These are phyloP conservation scores for Termitomyces bulborhizus DNA, from an alignment of 768 basidiomycete genomes.

Conservation along the genomic window DNA sequence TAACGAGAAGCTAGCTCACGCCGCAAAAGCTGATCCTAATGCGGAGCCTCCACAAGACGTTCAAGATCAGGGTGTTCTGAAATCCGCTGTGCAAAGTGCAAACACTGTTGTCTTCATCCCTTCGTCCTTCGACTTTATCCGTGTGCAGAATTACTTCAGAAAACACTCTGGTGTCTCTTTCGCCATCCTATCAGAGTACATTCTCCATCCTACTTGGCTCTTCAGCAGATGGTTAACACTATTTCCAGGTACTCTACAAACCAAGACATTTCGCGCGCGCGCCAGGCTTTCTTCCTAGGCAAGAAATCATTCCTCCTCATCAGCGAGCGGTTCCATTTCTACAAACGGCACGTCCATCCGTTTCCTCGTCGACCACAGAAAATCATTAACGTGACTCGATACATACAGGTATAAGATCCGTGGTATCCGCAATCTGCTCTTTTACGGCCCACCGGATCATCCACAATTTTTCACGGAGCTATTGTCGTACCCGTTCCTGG, in stretches of 20 bases:
- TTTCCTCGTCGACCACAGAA: neutral
- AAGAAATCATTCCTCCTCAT: slow-evolving; percentile 83
- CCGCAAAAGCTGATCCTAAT: slow-evolving; percentile 48
- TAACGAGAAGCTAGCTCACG: slow-evolving; percentile 83
- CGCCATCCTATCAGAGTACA: slow-evolving; percentile 86
- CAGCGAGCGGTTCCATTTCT: slow-evolving; percentile 99
- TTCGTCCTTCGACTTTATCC: slow-evolving; percentile 94
- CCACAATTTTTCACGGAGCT: slow-evolving; percentile 90
- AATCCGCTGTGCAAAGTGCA: slow-evolving; percentile 89
- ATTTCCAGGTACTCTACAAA: slow-evolving; percentile 77
- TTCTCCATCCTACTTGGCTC: neutral
- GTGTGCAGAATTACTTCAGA: slow-evolving; percentile 81
- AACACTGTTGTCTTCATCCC: slow-evolving; percentile 89
- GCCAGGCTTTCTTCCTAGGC: slow-evolving; percentile 88
- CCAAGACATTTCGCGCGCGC: slow-evolving; percentile 89
- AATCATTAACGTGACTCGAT: neutral
- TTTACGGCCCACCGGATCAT: slow-evolving; percentile 90
- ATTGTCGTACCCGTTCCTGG: slow-evolving; percentile 85
- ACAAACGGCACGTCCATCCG: slow-evolving; percentile 54
- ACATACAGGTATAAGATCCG: slow-evolving; percentile 78
- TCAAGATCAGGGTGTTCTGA: slow-evolving; percentile 91
- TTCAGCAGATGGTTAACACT: neutral
- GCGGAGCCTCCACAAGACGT: slow-evolving; percentile 62
- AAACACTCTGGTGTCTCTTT: slow-evolving; percentile 68
- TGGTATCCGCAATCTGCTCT: slow-evolving; percentile 88